A percentile compares a stretch with the other conserved stretches of the same genome.
phyloP scores from a whole-genome alignment of 2,329 filamentous ascomycete genomes.

The Macrophomina pseudophaseolina region DNA sequence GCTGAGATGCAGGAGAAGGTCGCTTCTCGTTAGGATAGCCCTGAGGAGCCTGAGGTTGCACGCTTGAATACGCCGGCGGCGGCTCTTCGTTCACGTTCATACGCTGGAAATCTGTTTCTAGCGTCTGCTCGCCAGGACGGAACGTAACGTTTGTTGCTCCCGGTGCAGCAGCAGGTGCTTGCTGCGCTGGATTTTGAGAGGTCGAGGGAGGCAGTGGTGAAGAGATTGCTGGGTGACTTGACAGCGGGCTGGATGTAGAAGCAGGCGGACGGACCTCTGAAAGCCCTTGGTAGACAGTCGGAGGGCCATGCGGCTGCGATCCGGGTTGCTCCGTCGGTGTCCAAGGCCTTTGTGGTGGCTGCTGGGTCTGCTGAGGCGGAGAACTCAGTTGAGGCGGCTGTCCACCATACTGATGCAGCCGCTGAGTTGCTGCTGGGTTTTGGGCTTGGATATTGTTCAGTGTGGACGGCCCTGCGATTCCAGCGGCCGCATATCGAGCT shows the following conservation, averaged over 20 bases:
- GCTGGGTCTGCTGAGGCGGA: constrained; percentile 45
- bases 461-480: constrained; percentile 84
- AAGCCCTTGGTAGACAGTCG: constrained; percentile 87
- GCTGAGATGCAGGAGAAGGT: constrained; percentile 51
- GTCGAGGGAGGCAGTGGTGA: constrained; percentile 42
- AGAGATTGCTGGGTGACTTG: constrained; percentile 27
- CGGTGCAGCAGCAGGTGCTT: constrained; percentile 43
- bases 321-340: constrained; percentile 92
- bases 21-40: constrained; percentile 80
- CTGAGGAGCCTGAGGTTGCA: constrained; percentile 56
- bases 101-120: constrained; percentile 85
- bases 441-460: constrained; percentile 75
- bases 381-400: constrained; percentile 53
- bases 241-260: constrained; percentile 5
- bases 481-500: constrained; percentile 86
- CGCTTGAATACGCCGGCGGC: constrained; percentile 92
- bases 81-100: constrained; percentile 82
- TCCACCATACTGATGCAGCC: constrained; percentile 74
- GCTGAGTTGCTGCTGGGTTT: constrained; percentile 80
- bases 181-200: constrained; percentile 39
- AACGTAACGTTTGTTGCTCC: constrained; percentile 3
- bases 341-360: constrained; percentile 72
- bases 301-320: constrained; percentile 84
- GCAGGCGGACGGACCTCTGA: constrained; percentile 63
- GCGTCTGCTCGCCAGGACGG: constrained; percentile 58